A percentile compares a stretch with the other conserved stretches of the same genome.
phyloP scores from a whole-genome alignment of 192 early-diverging fungal species.

The Globomyces pollinis-pini region DNA sequence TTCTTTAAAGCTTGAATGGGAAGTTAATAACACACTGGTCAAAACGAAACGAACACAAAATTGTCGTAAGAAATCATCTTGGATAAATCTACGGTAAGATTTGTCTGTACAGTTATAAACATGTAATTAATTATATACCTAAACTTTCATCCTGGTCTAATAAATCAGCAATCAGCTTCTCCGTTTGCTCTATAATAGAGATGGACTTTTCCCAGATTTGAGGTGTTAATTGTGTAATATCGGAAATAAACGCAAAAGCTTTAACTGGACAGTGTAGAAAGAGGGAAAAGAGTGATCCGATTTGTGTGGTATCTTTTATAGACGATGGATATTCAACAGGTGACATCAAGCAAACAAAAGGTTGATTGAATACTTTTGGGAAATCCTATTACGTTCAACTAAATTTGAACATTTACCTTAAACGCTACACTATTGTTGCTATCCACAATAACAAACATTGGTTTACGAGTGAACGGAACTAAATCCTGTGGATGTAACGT shows the following conservation, averaged over 20 bases:
- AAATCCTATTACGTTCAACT: no score
- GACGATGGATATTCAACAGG: slow-evolving; percentile 76
- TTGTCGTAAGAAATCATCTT: slow-evolving; percentile 88
- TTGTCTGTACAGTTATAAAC: slow-evolving; percentile 51
- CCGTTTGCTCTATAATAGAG: slow-evolving; percentile 31
- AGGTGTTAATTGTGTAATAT: slow-evolving; percentile 49
- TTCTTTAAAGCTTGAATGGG: slow-evolving; percentile 59
- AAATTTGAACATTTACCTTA: no score
- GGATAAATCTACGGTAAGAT: slow-evolving; percentile 62
- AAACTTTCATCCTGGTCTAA: slow-evolving; percentile 21
- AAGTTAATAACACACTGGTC: slow-evolving; percentile 57
- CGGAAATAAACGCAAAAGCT: slow-evolving; percentile 78
- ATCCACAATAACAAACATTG: slow-evolving; percentile 90
- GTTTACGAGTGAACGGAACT: slow-evolving; percentile 89
- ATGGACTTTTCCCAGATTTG: slow-evolving; percentile 67
- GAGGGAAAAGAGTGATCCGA: slow-evolving; percentile 88
- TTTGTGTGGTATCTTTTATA: slow-evolving; percentile 65
- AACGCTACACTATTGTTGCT: slow-evolving; percentile 83
- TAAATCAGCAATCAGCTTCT: slow-evolving; percentile 28
- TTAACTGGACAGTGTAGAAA: slow-evolving; percentile 88
- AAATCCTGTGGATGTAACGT: slow-evolving; percentile 85
- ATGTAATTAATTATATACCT: slow-evolving; percentile 15
- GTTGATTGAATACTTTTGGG: slow-evolving; percentile 79
- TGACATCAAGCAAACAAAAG: slow-evolving; percentile 82
- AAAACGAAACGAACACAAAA: slow-evolving; percentile 81